Evolutionary conservation across 1,139 yeast genomes (phyloP).

Genomic region (Blastobotrys proliferans): DNA sequence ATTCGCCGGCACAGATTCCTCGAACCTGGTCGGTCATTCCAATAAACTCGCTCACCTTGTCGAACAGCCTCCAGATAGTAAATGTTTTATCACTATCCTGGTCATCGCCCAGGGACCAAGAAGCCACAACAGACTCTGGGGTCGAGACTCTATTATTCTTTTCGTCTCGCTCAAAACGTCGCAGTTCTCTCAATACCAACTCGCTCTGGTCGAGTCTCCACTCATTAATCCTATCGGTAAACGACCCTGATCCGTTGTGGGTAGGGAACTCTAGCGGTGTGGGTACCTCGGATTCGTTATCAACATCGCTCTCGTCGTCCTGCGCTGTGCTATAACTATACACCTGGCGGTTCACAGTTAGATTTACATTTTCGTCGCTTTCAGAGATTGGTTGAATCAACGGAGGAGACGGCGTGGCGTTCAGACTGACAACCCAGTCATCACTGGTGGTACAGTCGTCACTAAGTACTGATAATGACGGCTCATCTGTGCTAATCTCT

Average conservation of each 20-base stretch:
- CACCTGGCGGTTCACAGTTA: no score
- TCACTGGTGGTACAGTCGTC: slow-evolving; percentile 2
- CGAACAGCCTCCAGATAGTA: background rate
- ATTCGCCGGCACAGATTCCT: slow-evolving; percentile 31
- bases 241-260: slow-evolving; percentile 37
- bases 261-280: slow-evolving; percentile 35
- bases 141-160: slow-evolving; percentile 1
- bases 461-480: slow-evolving; percentile 3
- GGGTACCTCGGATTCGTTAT: slow-evolving; percentile 4
- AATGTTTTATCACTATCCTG: background rate
- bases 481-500: slow-evolving; percentile 6
- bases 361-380: no score
- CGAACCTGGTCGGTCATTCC: slow-evolving; percentile 33
- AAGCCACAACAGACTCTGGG: slow-evolving; percentile 13
- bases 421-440: slow-evolving; percentile 10
- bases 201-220: slow-evolving; percentile 40
- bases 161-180: slow-evolving; percentile 24
- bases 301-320: background rate
- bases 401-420: background rate
- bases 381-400: background rate
- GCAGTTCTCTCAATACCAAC: slow-evolving; percentile 31
- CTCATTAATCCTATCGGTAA: slow-evolving; percentile 38
- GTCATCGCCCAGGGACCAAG: slow-evolving; percentile 13
- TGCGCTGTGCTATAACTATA: no score
- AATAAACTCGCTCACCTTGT: slow-evolving; percentile 22